These are phyloP conservation scores for Sclerotinia spermophila DNA, from an alignment of 2,329 filamentous ascomycete species.

Conservation along the genomic window DNA sequence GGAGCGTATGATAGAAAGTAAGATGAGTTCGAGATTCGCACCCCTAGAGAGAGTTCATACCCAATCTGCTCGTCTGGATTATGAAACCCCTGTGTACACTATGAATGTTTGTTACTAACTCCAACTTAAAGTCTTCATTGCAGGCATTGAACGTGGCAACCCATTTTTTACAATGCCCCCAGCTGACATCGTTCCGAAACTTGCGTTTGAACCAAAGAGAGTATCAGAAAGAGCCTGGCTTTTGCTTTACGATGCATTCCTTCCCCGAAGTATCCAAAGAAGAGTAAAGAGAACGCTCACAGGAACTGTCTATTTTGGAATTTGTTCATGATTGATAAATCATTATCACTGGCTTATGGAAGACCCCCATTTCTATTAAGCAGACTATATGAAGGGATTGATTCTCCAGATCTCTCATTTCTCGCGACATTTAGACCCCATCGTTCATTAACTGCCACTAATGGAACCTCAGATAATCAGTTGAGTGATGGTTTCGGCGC, in stretches of 20 bases:
- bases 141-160: constrained; percentile 15
- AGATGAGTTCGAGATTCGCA: neutral
- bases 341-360: constrained; percentile 23
- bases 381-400: constrained; percentile 21
- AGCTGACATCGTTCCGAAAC: constrained; percentile 14
- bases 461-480: neutral
- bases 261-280: neutral
- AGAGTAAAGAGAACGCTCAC: constrained; percentile 13
- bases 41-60: neutral
- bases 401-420: constrained; percentile 13
- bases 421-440: constrained; percentile 16
- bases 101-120: neutral
- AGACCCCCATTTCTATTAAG: constrained; percentile 18
- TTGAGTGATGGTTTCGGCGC: constrained; percentile 15
- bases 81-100: neutral
- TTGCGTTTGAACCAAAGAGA: constrained; percentile 22
- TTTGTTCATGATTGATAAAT: constrained; percentile 23
- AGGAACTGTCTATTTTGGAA: constrained; percentile 23
- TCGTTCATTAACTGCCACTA: neutral
- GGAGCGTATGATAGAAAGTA: constrained; percentile 18
- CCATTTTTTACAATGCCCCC: constrained; percentile 21
- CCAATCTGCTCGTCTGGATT: neutral
- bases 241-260: constrained; percentile 20
- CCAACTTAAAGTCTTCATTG: constrained; percentile 13
- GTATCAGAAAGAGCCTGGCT: constrained; percentile 23